Conservation (phyloP, 768 basidiomycete genomes). For the Boletus rex-veris region DNA sequence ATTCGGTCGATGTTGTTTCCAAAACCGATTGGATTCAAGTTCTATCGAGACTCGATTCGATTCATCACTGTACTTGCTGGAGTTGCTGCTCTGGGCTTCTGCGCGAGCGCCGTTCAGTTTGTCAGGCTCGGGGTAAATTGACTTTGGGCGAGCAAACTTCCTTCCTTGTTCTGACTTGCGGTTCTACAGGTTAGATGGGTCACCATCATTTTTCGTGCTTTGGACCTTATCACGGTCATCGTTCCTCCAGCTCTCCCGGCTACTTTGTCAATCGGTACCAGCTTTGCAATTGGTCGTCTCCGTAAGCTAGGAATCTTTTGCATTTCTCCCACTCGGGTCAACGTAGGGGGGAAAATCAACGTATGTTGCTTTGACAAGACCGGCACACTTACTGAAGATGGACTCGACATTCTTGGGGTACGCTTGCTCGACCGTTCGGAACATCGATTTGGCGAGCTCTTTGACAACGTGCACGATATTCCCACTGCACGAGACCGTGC, state of each 20-base stretch:
- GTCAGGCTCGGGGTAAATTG: conserved; percentile 72
- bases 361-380: conserved; percentile 99
- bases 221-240: conserved; percentile 95
- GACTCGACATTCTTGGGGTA: conserved; percentile 93
- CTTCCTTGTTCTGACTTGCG: conserved; percentile 1
- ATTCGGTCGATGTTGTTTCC: conserved; percentile 98
- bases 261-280: conserved; percentile 94
- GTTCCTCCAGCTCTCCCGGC: conserved; percentile 97
- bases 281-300: conserved; percentile 87
- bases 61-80: conserved; percentile 91
- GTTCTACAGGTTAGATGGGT: conserved; percentile 72
- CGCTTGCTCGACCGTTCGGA: conserved; percentile 75
- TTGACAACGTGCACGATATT: conserved; percentile 83
- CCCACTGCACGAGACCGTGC: conserved; percentile 71
- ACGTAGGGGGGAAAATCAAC: conserved; percentile 93
- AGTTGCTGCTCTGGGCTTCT: conserved; percentile 90
- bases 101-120: conserved; percentile 89
- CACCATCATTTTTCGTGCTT: conserved; percentile 85
- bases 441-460: conserved; percentile 84
- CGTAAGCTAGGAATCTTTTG: conserved; percentile 90
- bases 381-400: conserved; percentile 97
- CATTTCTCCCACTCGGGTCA: conserved; percentile 93
- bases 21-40: conserved; percentile 98
- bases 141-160: background rate
- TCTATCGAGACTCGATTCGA: conserved; percentile 87